These are phyloP conservation scores for Sporisorium iseilematis-ciliati DNA, from an alignment of 1,284 basidiomycete genomes.

Conservation along the genomic window DNA sequence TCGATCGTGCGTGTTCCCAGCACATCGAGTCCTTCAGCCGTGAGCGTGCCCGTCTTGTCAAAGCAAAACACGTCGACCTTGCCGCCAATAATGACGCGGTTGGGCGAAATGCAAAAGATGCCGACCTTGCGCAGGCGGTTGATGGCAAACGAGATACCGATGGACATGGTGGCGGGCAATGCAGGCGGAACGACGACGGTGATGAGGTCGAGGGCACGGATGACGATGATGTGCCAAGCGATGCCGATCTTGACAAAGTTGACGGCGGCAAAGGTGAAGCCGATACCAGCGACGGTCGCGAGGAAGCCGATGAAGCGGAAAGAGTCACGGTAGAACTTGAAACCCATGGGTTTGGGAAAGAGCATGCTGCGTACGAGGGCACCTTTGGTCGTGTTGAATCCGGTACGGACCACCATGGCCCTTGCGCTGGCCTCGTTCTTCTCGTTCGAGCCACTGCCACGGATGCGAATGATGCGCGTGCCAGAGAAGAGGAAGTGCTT, in stretches of 20 bases:
- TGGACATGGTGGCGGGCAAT: slow-evolving; percentile 94
- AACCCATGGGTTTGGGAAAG: slow-evolving; percentile 95
- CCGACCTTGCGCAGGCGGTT: slow-evolving; percentile 86
- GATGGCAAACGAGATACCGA: slow-evolving; percentile 96
- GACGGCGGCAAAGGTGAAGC: slow-evolving; percentile 77
- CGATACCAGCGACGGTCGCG: slow-evolving; percentile 85
- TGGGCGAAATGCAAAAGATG: slow-evolving; percentile 97
- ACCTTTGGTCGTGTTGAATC: slow-evolving; percentile 98
- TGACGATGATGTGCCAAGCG: slow-evolving; percentile 87
- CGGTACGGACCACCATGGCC: slow-evolving; percentile 90
- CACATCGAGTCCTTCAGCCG: slow-evolving; percentile 97
- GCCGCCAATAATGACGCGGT: slow-evolving; percentile 93
- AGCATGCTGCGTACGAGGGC: slow-evolving; percentile 96
- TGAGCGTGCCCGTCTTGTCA: slow-evolving; percentile 98
- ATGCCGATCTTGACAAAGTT: slow-evolving; percentile 89
- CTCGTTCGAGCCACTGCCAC: slow-evolving; percentile 71
- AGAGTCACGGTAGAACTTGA: slow-evolving; percentile 95
- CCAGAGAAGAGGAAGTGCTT: slow-evolving; percentile 93
- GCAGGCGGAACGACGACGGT: slow-evolving; percentile 98
- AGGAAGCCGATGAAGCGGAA: slow-evolving; percentile 95
- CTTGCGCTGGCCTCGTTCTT: slow-evolving; percentile 74
- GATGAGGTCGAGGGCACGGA: slow-evolving; percentile 95
- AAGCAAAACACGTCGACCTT: slow-evolving; percentile 99
- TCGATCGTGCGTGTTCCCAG: slow-evolving; percentile 73
- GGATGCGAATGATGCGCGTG: slow-evolving; percentile 91